phyloP scores from a whole-genome alignment of 176 grass and related monocot genomes.

The sorghum (Sorghum bicolor) region DNA sequence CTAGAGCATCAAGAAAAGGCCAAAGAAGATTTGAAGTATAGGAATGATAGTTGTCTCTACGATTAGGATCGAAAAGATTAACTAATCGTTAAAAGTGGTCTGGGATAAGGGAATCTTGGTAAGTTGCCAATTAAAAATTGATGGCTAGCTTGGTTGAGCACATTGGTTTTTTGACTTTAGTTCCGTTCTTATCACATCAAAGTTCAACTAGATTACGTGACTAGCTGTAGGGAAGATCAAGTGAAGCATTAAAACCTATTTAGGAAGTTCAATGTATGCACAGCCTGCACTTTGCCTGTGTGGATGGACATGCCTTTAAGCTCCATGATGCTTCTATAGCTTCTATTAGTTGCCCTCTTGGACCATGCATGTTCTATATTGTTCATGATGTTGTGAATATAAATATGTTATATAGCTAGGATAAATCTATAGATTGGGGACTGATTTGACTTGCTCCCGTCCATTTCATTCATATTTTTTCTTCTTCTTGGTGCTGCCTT shows the following conservation, averaged over 20 bases:
- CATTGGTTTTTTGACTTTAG: slow-evolving; percentile 23
- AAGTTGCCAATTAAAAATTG: slow-evolving; percentile 49
- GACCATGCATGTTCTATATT: slow-evolving; percentile 19
- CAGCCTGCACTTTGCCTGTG: slow-evolving; percentile 8
- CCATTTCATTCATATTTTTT: slow-evolving; percentile 31
- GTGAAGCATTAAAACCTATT: slow-evolving; percentile 27
- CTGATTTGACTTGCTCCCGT: slow-evolving; percentile 27
- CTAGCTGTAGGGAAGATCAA: slow-evolving; percentile 32
- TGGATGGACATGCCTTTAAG: slow-evolving; percentile 31
- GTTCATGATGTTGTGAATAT: slow-evolving; percentile 22
- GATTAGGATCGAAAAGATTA: slow-evolving; percentile 35
- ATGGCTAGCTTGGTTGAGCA: slow-evolving; percentile 27
- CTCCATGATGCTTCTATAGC: slow-evolving; percentile 16
- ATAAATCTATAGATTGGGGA: slow-evolving; percentile 5
- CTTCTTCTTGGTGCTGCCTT: slow-evolving; percentile 5
- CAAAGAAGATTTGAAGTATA: slow-evolving; percentile 37
- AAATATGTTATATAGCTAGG: slow-evolving; percentile 28
- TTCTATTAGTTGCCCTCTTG: slow-evolving; percentile 24
- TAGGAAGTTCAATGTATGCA: slow-evolving; percentile 38
- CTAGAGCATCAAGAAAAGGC: slow-evolving; percentile 33
- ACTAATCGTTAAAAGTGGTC: slow-evolving; percentile 39
- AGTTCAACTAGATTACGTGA: slow-evolving; percentile 1
- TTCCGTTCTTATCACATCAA: slow-evolving; percentile 36
- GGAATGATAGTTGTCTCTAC: slow-evolving; percentile 30
- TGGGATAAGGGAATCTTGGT: slow-evolving; percentile 61